Percentiles rank a stretch among this genome's conserved stretches.
Evolutionary conservation across 306 rosid species (phyloP).

Genomic region (Luffa aegyptiaca): DNA sequence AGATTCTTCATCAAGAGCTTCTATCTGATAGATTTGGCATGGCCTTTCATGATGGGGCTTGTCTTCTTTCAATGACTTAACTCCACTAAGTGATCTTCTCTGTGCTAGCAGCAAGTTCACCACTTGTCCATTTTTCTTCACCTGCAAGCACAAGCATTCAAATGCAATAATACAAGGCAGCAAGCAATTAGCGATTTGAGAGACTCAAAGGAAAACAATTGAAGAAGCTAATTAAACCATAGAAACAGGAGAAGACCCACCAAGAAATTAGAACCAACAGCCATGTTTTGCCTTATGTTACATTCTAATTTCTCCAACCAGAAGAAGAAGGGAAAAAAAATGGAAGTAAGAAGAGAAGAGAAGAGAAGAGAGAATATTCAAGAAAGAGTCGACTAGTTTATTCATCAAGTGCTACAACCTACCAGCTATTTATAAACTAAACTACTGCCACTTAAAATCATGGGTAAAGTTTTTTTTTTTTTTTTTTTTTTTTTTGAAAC

Average conservation of each 20-base stretch:
- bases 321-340: too few relatives aligned
- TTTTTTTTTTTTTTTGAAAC: too few relatives aligned
- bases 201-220: neutral
- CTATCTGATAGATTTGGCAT: conserved; percentile 31
- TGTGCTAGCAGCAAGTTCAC: conserved; percentile 68
- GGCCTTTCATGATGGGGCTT: conserved; percentile 21
- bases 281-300: conserved; percentile 19
- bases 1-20: conserved; percentile 34
- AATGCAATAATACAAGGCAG: neutral
- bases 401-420: too few relatives aligned
- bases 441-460: too few relatives aligned
- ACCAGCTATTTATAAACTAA: too few relatives aligned
- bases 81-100: conserved; percentile 47
- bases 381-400: too few relatives aligned
- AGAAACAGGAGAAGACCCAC: conserved; percentile 41
- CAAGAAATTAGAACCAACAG: conserved; percentile 47
- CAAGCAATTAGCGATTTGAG: neutral
- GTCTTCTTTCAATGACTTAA: conserved; percentile 30
- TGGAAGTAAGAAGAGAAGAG: too few relatives aligned
- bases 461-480: too few relatives aligned
- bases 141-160: conserved; percentile 24
- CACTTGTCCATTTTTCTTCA: conserved; percentile 49
- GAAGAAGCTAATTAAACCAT: conserved; percentile 16
- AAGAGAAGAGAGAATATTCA: too few relatives aligned
- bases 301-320: conserved; percentile 14